phyloP scores from a whole-genome alignment of 441 rosid genomes.

The Croton setiger region DNA sequence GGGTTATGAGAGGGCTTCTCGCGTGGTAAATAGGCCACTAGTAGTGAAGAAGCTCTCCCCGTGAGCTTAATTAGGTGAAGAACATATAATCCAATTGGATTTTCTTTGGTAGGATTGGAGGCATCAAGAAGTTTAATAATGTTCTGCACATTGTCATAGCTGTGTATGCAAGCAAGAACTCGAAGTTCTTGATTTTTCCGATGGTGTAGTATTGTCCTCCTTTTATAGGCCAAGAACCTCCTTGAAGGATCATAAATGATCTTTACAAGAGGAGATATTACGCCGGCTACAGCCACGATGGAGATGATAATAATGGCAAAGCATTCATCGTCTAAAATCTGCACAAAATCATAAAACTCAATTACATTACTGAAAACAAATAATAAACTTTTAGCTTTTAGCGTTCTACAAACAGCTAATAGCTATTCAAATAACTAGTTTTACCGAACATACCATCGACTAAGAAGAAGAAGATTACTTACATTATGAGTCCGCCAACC shows the following conservation, averaged over 20 bases:
- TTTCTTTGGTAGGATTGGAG: conserved; percentile 32
- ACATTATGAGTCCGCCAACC: too few species aligned
- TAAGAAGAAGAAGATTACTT: too few species aligned
- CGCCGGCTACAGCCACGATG: conserved; percentile 16
- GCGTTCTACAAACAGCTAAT: too few species aligned
- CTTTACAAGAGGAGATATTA: conserved; percentile 30
- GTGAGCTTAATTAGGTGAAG: conserved; percentile 49
- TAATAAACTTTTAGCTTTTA: too few species aligned
- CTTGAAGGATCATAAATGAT: conserved; percentile 37
- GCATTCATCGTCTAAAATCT: conserved; percentile 33
- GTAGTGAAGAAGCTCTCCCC: conserved; percentile 36
- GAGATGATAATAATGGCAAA: conserved; percentile 36
- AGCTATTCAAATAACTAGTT: too few species aligned
- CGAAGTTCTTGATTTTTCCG: conserved; percentile 35
- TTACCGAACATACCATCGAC: too few species aligned
- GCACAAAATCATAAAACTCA: neutral
- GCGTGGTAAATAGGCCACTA: conserved; percentile 21
- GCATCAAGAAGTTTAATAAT: conserved; percentile 35
- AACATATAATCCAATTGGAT: conserved; percentile 31
- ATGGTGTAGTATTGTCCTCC: conserved; percentile 26
- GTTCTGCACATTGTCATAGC: conserved; percentile 36
- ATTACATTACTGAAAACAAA: too few species aligned
- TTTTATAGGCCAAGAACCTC: conserved; percentile 30
- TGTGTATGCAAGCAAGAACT: conserved; percentile 49
- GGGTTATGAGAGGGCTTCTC: conserved; percentile 21